Percentiles rank a stretch among this genome's conserved stretches.
These are phyloP conservation scores for Saccharomyces hybrid DNA, from an alignment of 1,139 yeast genomes.

Conservation along the genomic window DNA sequence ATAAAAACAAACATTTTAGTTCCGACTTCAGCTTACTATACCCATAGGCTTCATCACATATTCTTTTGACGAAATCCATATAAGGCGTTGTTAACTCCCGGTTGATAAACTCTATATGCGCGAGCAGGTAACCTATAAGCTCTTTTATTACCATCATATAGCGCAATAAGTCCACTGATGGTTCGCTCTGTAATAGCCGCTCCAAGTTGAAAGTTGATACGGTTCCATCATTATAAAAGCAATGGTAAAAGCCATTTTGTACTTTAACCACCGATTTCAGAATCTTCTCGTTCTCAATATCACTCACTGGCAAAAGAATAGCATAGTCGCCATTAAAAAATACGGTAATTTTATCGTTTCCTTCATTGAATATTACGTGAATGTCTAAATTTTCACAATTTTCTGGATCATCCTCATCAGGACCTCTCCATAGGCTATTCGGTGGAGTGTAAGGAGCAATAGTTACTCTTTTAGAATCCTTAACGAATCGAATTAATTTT, in stretches of 20 bases:
- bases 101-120: slow-evolving; percentile 15
- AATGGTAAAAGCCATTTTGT: slow-evolving; percentile 8
- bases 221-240: slow-evolving; percentile 13
- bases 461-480: slow-evolving; percentile 13
- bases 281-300: neutral
- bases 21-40: slow-evolving; percentile 9
- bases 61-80: slow-evolving; percentile 10
- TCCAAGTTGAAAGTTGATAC: slow-evolving; percentile 7
- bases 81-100: slow-evolving; percentile 15
- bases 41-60: slow-evolving; percentile 14
- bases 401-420: slow-evolving; percentile 6
- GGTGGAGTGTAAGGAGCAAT: slow-evolving; percentile 13
- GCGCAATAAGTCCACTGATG: slow-evolving; percentile 6
- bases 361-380: slow-evolving; percentile 9
- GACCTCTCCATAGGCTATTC: slow-evolving; percentile 12
- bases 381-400: slow-evolving; percentile 6
- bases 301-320: slow-evolving; percentile 2
- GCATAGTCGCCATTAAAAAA: slow-evolving; percentile 14
- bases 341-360: slow-evolving; percentile 6
- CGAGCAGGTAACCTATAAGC: slow-evolving; percentile 9
- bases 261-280: slow-evolving; percentile 5
- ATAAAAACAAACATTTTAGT: slow-evolving; percentile 13
- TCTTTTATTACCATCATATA: slow-evolving; percentile 9
- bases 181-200: slow-evolving; percentile 5
- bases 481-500: slow-evolving; percentile 15